These are phyloP conservation scores for Hymenoscyphus infarciens DNA, from an alignment of 2,329 filamentous ascomycete genomes.

Conservation along the genomic window DNA sequence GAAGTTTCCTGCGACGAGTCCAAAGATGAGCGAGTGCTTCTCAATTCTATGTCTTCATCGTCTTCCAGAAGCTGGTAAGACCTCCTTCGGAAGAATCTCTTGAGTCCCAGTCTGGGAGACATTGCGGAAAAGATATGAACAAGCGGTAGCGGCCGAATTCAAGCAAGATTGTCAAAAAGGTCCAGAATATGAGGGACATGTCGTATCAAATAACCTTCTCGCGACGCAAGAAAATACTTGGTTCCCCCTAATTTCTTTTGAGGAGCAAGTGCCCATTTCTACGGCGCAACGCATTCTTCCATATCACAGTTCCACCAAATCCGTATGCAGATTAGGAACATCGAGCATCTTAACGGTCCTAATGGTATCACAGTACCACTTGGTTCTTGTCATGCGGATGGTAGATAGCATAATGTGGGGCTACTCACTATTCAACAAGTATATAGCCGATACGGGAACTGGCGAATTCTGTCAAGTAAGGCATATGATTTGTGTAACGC, in stretches of 20 bases:
- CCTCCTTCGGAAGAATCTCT: not conserved
- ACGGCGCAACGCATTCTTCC: not conserved
- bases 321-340: not conserved
- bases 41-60: not conserved
- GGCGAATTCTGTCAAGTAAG: not conserved
- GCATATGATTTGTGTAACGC: not conserved
- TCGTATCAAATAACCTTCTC: conserved; percentile 1
- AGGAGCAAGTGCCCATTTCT: not conserved
- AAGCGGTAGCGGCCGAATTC: not conserved
- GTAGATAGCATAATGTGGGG: not conserved
- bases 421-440: not conserved
- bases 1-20: not conserved
- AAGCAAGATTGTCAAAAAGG: not conserved
- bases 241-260: not conserved
- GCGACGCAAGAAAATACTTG: not conserved
- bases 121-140: not conserved
- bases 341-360: not conserved
- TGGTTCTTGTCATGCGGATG: not conserved
- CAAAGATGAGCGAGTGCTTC: not conserved
- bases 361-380: not conserved
- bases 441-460: not conserved
- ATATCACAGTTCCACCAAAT: not conserved
- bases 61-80: not conserved
- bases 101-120: not conserved
- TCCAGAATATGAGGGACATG: not conserved